These are phyloP conservation scores for Beauveria rudraprayagi DNA, from an alignment of 2,329 filamentous ascomycete species.

Conservation along the genomic window DNA sequence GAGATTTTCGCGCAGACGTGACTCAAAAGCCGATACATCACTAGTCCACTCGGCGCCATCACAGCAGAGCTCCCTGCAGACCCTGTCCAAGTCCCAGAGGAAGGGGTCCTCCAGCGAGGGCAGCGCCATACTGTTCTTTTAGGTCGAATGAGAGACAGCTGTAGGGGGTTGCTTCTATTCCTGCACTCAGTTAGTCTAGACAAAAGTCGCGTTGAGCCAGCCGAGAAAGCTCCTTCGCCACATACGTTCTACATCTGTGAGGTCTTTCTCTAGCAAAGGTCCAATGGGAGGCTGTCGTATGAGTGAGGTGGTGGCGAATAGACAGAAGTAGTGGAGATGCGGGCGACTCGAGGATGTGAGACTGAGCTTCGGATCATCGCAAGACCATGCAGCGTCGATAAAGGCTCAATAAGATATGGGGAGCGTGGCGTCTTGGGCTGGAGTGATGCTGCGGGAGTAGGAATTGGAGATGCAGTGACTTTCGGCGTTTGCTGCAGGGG, in stretches of 20 bases:
- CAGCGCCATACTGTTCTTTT: conserved; percentile 17
- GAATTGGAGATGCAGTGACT: neutral
- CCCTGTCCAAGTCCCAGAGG: conserved; percentile 60
- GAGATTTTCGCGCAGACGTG: conserved; percentile 49
- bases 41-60: conserved; percentile 40
- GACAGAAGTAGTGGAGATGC: neutral
- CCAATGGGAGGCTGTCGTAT: neutral
- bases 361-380: too few relatives aligned
- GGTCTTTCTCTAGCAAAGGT: neutral
- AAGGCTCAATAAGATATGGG: too few relatives aligned
- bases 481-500: neutral
- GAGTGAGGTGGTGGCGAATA: neutral
- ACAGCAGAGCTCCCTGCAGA: conserved; percentile 59
- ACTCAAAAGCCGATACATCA: conserved; percentile 44
- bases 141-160: neutral
- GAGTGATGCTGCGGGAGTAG: neutral
- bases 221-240: too few relatives aligned
- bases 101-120: conserved; percentile 54
- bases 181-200: neutral
- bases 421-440: too few relatives aligned
- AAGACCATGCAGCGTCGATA: neutral
- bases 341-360: neutral
- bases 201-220: neutral
- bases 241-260: neutral
- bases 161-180: neutral